Conservation (phyloP, 768 basidiomycete genomes). For the Leccinellum rugosiceps region DNA sequence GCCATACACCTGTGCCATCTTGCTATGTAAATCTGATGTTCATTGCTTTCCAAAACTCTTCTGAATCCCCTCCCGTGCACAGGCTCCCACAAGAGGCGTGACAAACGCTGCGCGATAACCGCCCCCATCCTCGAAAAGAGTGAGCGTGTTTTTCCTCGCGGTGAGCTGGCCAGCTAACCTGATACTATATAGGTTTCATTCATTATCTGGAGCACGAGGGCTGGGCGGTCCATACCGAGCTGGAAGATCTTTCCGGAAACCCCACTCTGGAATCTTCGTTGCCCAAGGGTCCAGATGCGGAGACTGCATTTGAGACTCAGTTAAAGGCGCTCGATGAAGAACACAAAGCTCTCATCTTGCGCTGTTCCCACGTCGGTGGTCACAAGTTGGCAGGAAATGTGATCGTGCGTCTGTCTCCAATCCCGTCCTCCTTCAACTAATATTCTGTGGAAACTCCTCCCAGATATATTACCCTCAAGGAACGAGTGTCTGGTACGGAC, state of each 20-base stretch:
- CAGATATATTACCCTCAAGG: constrained; percentile 88
- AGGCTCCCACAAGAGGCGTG: constrained; percentile 93
- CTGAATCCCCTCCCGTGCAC: neutral
- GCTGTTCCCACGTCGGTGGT: constrained; percentile 88
- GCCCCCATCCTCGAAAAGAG: constrained; percentile 81
- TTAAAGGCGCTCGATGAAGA: constrained; percentile 47
- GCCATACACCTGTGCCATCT: constrained; percentile 86
- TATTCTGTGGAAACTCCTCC: neutral
- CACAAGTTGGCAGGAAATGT: constrained; percentile 92
- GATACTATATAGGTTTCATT: constrained; percentile 48
- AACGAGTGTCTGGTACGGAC: constrained; percentile 88
- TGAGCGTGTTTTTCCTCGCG: constrained; percentile 32
- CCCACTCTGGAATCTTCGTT: constrained; percentile 26
- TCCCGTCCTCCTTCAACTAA: neutral
- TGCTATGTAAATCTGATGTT: constrained; percentile 67
- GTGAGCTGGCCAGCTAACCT: constrained; percentile 4
- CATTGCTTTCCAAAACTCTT: neutral
- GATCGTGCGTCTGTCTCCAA: constrained; percentile 55
- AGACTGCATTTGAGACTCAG: constrained; percentile 48
- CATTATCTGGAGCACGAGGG: constrained; percentile 60
- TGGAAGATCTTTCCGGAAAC: constrained; percentile 51
- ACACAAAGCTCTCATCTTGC: constrained; percentile 78
- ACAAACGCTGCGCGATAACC: constrained; percentile 87
- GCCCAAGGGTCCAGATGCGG: constrained; percentile 37
- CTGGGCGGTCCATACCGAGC: constrained; percentile 73